These are phyloP conservation scores for Daldinia concentrica DNA, from an alignment of 495 filamentous ascomycete species.

Conservation along the genomic window DNA sequence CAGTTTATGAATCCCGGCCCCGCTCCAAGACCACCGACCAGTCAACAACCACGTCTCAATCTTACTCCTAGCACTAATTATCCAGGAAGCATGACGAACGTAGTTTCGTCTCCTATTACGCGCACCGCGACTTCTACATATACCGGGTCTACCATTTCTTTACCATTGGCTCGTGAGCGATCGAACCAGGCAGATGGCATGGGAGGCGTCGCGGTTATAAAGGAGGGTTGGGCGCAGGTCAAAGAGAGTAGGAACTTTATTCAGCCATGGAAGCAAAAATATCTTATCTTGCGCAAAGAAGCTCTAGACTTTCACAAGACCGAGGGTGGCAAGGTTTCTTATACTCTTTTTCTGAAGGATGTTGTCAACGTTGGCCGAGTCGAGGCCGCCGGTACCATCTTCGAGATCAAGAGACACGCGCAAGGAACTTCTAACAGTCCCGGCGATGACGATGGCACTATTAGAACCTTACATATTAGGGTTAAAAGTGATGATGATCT, in stretches of 20 bases:
- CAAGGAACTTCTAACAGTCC: slow-evolving; percentile 69
- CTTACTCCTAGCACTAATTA: slow-evolving; percentile 76
- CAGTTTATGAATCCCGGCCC: slow-evolving; percentile 98
- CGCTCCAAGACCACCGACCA: slow-evolving; percentile 84
- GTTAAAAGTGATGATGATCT: slow-evolving; percentile 95
- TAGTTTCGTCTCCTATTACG: slow-evolving; percentile 71
- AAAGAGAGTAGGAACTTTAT: slow-evolving; percentile 93
- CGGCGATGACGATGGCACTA: slow-evolving; percentile 75
- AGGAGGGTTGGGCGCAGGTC: slow-evolving; percentile 83
- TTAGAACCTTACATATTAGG: slow-evolving; percentile 83
- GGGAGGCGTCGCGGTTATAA: slow-evolving; percentile 76
- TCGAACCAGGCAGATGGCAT: slow-evolving; percentile 69
- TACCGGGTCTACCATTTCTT: slow-evolving; percentile 70
- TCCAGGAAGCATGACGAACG: slow-evolving; percentile 80
- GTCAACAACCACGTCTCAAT: slow-evolving; percentile 79
- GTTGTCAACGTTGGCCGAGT: slow-evolving; percentile 86
- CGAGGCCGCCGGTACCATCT: slow-evolving; percentile 85
- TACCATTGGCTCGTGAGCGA: slow-evolving; percentile 69
- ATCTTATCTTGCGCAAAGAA: slow-evolving; percentile 85
- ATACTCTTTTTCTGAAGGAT: slow-evolving; percentile 82
- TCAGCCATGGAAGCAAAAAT: slow-evolving; percentile 83
- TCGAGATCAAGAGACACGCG: slow-evolving; percentile 84
- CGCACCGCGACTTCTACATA: slow-evolving; percentile 67
- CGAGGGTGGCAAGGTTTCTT: slow-evolving; percentile 81
- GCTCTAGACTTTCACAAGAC: slow-evolving; percentile 91